Evolutionary conservation across 768 basidiomycete genomes (phyloP), one percentile per base, ranked within the genome.

Genomic region (Infundibulicybe gibba): DNA sequence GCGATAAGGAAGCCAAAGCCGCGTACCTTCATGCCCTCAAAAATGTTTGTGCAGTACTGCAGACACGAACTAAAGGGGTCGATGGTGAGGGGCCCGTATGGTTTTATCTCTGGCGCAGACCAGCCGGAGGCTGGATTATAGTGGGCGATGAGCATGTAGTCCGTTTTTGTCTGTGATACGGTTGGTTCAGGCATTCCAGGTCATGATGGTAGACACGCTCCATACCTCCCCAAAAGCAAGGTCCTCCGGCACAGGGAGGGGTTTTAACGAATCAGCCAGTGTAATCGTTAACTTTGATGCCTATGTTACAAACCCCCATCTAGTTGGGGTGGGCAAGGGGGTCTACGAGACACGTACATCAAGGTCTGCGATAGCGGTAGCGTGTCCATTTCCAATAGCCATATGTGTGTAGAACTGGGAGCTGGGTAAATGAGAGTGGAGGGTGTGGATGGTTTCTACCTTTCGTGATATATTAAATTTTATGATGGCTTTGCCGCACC

Each of bases 1-100:
- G 32, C 17, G n/a, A 25, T 2, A 32, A 40, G 9, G n/a, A n/a
- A 19, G 33, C 10, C 3, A 19, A 20, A 33, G 40, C 34, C 11
- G 50, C 66, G 11, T 15, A 70, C 75, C 70, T 78, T 95, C 80
- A 95, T 83, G 6, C 94, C 90, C 64, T 97, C 93, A 57, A 97
- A 94, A 13, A 85, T 79, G 51, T 82, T 77, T 31, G 90, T 83
- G 8, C 86, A 87, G 66, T 95, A 95, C 57, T 97, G 94, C 52
- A 97, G 75, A 41, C 92, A 93, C 37, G 85, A 59, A 72, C 80
- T 57, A 46, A 81, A 79, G 5, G 90, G 90, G 55, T 90, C 86
- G 10, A 92, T 65, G 3, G 64, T 61, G 34, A 92, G 56, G 2
- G 85, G 84, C 0, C 75, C 83, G 54, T 91, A 88, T 0, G 87